Percentiles rank a stretch among this genome's conserved stretches.
phyloP scores from a whole-genome alignment of 306 rosid species.

The Argentina anserina region DNA sequence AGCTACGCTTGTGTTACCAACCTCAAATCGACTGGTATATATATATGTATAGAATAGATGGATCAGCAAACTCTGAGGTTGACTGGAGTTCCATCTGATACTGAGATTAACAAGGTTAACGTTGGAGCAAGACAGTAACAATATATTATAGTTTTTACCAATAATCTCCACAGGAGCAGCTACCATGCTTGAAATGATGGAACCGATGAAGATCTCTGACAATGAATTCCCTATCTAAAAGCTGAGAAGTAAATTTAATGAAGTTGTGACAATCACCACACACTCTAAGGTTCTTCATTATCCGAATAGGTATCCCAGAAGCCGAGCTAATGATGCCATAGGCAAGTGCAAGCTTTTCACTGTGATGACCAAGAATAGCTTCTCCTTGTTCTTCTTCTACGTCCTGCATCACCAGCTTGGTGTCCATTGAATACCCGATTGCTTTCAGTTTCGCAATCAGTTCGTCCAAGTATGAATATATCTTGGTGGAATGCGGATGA shows the following conservation, averaged over 20 bases:
- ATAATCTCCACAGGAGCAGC: constrained; percentile 73
- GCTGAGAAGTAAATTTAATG: constrained; percentile 61
- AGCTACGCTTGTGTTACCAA: constrained; percentile 14
- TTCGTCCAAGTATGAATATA: constrained; percentile 50
- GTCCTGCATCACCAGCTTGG: constrained; percentile 56
- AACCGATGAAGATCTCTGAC: constrained; percentile 66
- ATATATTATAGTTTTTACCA: constrained; percentile 46
- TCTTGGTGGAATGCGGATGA: constrained; percentile 42
- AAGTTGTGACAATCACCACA: constrained; percentile 74
- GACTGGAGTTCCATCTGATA: not conserved
- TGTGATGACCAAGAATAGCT: constrained; percentile 57
- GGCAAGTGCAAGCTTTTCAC: constrained; percentile 72
- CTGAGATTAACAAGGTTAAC: constrained; percentile 1
- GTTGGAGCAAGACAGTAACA: not conserved
- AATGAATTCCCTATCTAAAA: constrained; percentile 58
- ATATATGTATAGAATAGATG: not conserved
- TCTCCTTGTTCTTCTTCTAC: constrained; percentile 81
- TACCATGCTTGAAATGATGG: constrained; percentile 63
- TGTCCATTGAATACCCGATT: constrained; percentile 60
- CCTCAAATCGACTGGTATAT: not conserved
- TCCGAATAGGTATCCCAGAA: constrained; percentile 47
- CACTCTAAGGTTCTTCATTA: constrained; percentile 67
- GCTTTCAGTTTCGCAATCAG: constrained; percentile 64
- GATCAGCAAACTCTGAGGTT: constrained; percentile 14
- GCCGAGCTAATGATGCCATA: constrained; percentile 50